These are phyloP conservation scores for Lanmaoa rubissima DNA, from an alignment of 768 basidiomycete genomes.

Conservation along the genomic window DNA sequence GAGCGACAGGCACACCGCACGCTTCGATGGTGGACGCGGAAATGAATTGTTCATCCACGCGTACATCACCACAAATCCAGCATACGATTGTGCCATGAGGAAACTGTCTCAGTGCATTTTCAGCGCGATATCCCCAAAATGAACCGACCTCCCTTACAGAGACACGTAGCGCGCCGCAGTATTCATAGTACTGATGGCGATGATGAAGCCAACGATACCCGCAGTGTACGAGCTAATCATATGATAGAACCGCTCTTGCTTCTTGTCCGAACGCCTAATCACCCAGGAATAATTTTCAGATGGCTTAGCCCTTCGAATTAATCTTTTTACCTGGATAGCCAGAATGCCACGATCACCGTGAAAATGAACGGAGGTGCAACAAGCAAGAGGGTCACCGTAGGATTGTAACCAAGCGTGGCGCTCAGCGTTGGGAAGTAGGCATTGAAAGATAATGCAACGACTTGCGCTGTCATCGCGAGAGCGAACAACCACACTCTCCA, in stretches of 20 bases:
- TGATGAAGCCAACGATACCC: constrained; percentile 67
- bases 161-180: constrained; percentile 62
- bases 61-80: constrained; percentile 64
- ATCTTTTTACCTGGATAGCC: constrained; percentile 43
- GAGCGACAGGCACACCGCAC: constrained; percentile 78
- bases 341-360: constrained; percentile 54
- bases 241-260: constrained; percentile 72
- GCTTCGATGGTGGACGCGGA: constrained; percentile 78
- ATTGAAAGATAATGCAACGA: constrained; percentile 66
- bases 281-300: constrained; percentile 1
- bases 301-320: neutral
- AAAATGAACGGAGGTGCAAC: constrained; percentile 77
- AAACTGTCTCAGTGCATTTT: constrained; percentile 44
- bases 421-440: constrained; percentile 81
- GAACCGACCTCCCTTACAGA: constrained; percentile 40
- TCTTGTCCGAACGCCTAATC: constrained; percentile 64
- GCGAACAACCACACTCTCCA: constrained; percentile 84
- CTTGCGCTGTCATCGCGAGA: constrained; percentile 38
- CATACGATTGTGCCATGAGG: constrained; percentile 72
- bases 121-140: constrained; percentile 3
- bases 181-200: constrained; percentile 65
- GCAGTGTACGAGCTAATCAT: constrained; percentile 49
- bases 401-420: constrained; percentile 64
- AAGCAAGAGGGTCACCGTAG: constrained; percentile 64
- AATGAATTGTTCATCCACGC: constrained; percentile 57